Conservation (phyloP, 140 eudicot genomes). For the Bidens hawaiensis region DNA sequence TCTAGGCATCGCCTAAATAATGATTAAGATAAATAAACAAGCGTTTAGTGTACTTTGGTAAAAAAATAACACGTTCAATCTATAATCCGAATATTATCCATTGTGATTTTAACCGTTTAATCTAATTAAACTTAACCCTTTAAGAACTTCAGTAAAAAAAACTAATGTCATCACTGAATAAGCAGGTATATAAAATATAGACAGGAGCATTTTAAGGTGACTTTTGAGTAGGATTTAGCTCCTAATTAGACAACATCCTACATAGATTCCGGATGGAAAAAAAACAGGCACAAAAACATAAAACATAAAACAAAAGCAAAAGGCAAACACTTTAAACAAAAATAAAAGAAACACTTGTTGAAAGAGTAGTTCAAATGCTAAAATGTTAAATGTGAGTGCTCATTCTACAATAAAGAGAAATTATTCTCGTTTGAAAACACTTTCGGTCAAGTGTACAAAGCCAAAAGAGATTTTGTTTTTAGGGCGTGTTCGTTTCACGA, state of each 20-base stretch:
- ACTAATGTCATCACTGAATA: neutral
- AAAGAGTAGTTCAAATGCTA: neutral
- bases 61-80: too few species aligned
- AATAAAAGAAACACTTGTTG: neutral
- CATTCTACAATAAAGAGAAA: constrained; percentile 1
- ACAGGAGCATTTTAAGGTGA: neutral
- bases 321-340: constrained; percentile 4
- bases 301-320: constrained; percentile 3
- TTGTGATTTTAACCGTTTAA: neutral
- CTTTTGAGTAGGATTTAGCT: constrained; percentile 1
- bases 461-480: constrained; percentile 2
- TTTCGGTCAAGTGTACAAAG: constrained; percentile 18
- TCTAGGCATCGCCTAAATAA: too few species aligned
- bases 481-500: too few species aligned
- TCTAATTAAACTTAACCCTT: neutral
- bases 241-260: constrained; percentile 13
- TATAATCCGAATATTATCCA: neutral
- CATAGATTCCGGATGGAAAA: constrained; percentile 16
- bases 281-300: neutral
- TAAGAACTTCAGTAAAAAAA: neutral
- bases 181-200: neutral
- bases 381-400: neutral
- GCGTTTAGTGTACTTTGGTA: too few species aligned
- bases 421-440: neutral
- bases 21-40: too few species aligned